These are phyloP conservation scores for Uronychia binucleata DNA, from an alignment of 73 alveolate genomes.

Conservation along the genomic window DNA sequence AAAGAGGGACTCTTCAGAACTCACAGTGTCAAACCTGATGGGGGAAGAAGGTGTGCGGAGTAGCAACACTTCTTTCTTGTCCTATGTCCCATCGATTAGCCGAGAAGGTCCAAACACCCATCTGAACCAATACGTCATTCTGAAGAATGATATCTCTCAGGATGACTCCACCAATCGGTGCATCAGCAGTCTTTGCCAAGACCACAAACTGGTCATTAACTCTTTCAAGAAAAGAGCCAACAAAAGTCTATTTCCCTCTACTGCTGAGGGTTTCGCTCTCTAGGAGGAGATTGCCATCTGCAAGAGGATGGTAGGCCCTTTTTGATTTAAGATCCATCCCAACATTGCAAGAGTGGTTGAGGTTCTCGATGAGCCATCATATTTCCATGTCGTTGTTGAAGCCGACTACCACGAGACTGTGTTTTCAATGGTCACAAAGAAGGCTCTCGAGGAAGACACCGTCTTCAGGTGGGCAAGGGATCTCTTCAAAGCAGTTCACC, in stretches of 20 bases:
- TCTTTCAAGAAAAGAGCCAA: not conserved
- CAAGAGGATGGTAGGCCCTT: not conserved
- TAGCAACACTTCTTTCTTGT: not conserved
- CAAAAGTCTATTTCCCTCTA: not conserved
- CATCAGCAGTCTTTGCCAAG: not conserved
- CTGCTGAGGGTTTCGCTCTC: slow-evolving; percentile 3
- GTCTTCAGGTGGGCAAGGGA: not conserved
- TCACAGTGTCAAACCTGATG: not conserved
- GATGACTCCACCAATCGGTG: not conserved
- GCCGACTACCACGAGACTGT: not conserved
- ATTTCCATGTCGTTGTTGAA: not conserved
- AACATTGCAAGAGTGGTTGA: not conserved
- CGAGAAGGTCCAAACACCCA: not conserved
- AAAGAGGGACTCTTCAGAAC: not conserved
- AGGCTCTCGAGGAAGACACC: not conserved
- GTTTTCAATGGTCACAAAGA: not conserved
- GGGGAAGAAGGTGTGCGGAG: not conserved
- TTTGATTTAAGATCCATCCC: not conserved
- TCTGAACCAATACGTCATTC: not conserved
- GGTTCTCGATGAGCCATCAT: not conserved
- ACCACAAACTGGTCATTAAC: not conserved
- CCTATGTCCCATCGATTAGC: not conserved
- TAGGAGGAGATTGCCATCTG: not conserved
- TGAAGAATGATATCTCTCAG: not conserved
- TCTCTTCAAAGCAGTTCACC: not conserved